Evolutionary conservation across 495 filamentous ascomycete genomes (phyloP).

Genomic region (Neurospora hispaniola): DNA sequence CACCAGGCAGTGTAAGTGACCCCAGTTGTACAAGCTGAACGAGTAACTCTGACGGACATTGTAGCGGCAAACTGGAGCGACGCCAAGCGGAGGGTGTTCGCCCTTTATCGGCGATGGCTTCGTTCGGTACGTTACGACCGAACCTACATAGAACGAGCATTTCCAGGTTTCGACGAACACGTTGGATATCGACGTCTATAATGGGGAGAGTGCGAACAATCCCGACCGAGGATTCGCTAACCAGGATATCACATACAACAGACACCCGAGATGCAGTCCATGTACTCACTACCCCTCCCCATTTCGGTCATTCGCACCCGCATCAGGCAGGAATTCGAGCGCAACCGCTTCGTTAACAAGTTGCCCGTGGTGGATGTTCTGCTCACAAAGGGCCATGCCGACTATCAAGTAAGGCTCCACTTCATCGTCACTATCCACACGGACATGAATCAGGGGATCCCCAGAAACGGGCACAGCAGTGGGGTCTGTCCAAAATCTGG

Average conservation of each 20-base stretch:
- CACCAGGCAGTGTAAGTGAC: conserved; percentile 73
- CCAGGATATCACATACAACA: conserved; percentile 23
- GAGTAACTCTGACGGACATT: conserved; percentile 7
- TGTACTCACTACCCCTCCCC: conserved; percentile 87
- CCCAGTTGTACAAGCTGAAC: background rate
- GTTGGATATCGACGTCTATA: background rate
- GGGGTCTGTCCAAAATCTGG: background rate
- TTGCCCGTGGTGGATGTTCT: conserved; percentile 79
- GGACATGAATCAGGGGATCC: background rate
- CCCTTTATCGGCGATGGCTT: conserved; percentile 87
- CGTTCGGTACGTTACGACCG: conserved; percentile 59
- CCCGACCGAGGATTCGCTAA: conserved; percentile 3
- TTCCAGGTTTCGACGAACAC: background rate
- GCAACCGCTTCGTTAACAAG: conserved; percentile 87
- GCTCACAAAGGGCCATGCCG: conserved; percentile 73
- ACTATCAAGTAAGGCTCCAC: conserved; percentile 59
- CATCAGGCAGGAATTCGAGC: conserved; percentile 94
- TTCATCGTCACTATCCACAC: background rate
- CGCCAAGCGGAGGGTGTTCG: conserved; percentile 70
- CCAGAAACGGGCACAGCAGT: background rate
- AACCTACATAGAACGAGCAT: background rate
- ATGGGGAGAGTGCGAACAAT: background rate
- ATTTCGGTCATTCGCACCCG: conserved; percentile 83
- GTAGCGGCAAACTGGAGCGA: conserved; percentile 78
- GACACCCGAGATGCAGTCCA: conserved; percentile 91